phyloP scores from a whole-genome alignment of 805 yeast genomes.

The Metschnikowia continentalis region DNA sequence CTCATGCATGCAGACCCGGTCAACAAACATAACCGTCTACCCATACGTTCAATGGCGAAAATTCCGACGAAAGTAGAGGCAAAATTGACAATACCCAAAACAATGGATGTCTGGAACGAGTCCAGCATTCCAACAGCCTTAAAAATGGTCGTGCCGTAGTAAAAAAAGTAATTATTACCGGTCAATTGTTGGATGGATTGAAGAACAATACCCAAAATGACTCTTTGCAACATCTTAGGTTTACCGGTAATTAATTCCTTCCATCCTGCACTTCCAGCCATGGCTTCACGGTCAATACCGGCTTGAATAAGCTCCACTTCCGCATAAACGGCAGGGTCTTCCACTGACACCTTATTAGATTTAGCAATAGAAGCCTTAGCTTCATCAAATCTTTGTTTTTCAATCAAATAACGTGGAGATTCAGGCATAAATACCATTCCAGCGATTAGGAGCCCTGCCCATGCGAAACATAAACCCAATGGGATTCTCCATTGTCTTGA shows the following conservation, averaged over 20 bases:
- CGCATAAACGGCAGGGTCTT: constrained; percentile 50
- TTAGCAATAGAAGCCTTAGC: constrained; percentile 54
- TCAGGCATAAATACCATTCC: constrained; percentile 64
- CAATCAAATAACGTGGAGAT: constrained; percentile 62
- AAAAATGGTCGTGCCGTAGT: constrained; percentile 57
- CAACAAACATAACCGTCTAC: constrained; percentile 50
- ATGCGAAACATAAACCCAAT: constrained; percentile 45
- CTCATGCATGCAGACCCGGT: constrained; percentile 52
- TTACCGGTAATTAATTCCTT: constrained; percentile 57
- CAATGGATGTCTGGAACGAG: constrained; percentile 53
- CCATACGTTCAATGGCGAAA: constrained; percentile 46
- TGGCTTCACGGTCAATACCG: constrained; percentile 56
- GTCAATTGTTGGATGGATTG: constrained; percentile 60
- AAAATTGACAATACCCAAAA: constrained; percentile 54
- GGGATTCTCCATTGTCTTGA: constrained; percentile 69
- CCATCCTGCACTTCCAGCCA: constrained; percentile 67
- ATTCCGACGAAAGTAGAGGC: constrained; percentile 52
- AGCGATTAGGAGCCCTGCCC: constrained; percentile 45
- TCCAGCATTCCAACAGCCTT: constrained; percentile 46
- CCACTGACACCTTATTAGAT: constrained; percentile 52
- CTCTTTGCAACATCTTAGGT: constrained; percentile 56
- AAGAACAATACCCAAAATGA: constrained; percentile 53
- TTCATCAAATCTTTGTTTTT: constrained; percentile 45
- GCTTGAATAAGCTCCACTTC: constrained; percentile 55
- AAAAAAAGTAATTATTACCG: constrained; percentile 63